Evolutionary conservation across 257 asterid species (phyloP), one percentile per base, ranked within the genome.

Genomic region (Solanum acaule): DNA sequence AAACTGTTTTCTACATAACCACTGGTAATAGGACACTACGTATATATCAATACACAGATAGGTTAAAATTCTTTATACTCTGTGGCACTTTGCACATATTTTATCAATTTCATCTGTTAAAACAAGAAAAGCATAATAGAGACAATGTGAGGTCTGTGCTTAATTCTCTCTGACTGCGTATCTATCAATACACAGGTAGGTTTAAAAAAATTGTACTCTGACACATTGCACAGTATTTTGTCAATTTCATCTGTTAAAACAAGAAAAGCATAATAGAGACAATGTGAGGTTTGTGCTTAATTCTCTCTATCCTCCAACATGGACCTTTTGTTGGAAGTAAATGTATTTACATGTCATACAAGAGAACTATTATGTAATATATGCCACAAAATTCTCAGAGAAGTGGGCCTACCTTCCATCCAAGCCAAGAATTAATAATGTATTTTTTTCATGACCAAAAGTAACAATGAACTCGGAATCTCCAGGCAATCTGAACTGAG

Each of bases 401-500:
- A 84, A 84, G 46, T 73, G 83, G 12, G 46, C 22, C 35, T 93
- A 96, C 99, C 99, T 95, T 88, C 99, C 99, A 92, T 95, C 96
- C 93, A 92, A 86, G 92, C 98, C 96, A 68, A 92, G 91, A 46
- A 93, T 90, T 77, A 92, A 85, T 85, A 96, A 91, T 63, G 95
- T 86, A 88, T 95, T 95, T 86, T 93, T 98, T 82, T 82, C 86
- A 90, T 98, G 89, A 89, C 94, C 95, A 90, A 96, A 95, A 84
- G 98, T 93, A 86, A 96, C 93, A 86, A 92, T 93, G 90, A 93
- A 94, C 56, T 89, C 94, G 75, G 97, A 92, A 87, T 86, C 86
- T 70, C 93, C 98, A 10, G 98, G 95, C 90, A 95, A 92, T 91
- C 91, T 98, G 67, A 95, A 93, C 94, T 93, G 99, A 87, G 98